Evolutionary conservation across 176 grass and related monocot species (phyloP).

Genomic region (Avena insularis): DNA sequence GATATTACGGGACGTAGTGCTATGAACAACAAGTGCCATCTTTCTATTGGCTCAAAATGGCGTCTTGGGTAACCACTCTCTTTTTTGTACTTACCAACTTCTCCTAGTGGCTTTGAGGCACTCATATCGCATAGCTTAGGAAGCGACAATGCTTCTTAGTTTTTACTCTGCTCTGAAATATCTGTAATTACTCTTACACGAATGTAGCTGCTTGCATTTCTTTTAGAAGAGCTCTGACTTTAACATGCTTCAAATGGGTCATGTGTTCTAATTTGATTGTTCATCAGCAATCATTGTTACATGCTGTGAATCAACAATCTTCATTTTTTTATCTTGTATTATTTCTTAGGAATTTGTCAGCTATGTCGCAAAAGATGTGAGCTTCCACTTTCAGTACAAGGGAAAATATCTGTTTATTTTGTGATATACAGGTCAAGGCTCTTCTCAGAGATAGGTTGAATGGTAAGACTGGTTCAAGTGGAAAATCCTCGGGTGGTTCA

Average conservation of each 20-base stretch:
- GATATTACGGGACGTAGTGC: constrained; percentile 11
- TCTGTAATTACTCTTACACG: not conserved
- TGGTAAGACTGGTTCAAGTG: constrained; percentile 74
- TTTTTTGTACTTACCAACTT: constrained; percentile 1
- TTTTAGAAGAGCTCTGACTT: not conserved
- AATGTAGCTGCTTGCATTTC: constrained; percentile 5
- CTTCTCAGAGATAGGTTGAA: constrained; percentile 87
- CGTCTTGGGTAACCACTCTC: not conserved
- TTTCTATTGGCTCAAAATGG: constrained; percentile 24
- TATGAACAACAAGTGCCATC: not conserved
- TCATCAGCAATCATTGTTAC: not conserved
- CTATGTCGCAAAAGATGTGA: constrained; percentile 8
- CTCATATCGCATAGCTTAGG: not conserved
- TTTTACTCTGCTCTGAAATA: constrained; percentile 1
- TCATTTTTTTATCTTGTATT: not conserved
- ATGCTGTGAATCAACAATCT: not conserved
- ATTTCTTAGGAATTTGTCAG: not conserved
- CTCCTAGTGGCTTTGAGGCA: constrained; percentile 4
- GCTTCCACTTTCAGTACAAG: constrained; percentile 9
- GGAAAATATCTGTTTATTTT: constrained; percentile 30
- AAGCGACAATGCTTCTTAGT: not conserved
- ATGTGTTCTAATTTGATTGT: constrained; percentile 17
- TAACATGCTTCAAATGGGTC: not conserved
- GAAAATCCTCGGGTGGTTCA: constrained; percentile 77
- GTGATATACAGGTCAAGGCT: constrained; percentile 71